Base-by-base conservation (phyloP, 768 basidiomycete genomes). In the Rhodocollybia butyracea region DNA sequence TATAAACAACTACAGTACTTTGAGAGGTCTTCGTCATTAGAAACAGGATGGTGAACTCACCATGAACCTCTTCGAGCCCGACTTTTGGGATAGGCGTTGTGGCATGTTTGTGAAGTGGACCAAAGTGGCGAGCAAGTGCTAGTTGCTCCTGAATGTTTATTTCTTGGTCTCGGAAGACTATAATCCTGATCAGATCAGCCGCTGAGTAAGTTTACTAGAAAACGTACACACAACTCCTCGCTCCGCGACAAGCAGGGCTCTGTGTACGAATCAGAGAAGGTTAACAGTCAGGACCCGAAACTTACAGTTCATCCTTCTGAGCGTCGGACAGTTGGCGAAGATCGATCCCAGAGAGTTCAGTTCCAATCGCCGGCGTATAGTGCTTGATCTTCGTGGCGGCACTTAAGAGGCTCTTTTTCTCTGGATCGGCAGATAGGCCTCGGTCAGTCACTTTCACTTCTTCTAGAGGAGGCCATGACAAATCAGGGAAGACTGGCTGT, bases 281-380 rank as follows among this genome's bases (percentile, higher is more conserved):
- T 43, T 24, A 17, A 29, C 40, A 12, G 46, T 50, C 40, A 22
- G 12, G 1, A 21, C 12, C 1, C 11, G 27, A 19, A 41, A 69
- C 83, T 60, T 60, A 89, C 88, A 91, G 75, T 63, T 92, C 90
- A 63, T 92, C 88, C 70, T 89, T 91, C 68, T 92, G 89, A 27
- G 71, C 56, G 55, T 78, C 73, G 2, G 84, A 76, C 8, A 91
- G 73, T 62, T 88, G 83, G 55, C 84, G 76, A 24, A 93, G 76
- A 68, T 93, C 89, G 58, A 92, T 72, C 6, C 89, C 90, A 4
- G 71, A 65, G 45, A 92, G 72, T 65, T 92, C 90, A 27, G 88
- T 89, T 17, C 89, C 91, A 60, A 92, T 86, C 34, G 77, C 73
- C 2, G 86, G 87, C 0, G 87, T 88, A 43, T 91, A 70, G 61